phyloP scores from a whole-genome alignment of 2,329 filamentous ascomycete genomes.

The Cryphonectria naterciae region DNA sequence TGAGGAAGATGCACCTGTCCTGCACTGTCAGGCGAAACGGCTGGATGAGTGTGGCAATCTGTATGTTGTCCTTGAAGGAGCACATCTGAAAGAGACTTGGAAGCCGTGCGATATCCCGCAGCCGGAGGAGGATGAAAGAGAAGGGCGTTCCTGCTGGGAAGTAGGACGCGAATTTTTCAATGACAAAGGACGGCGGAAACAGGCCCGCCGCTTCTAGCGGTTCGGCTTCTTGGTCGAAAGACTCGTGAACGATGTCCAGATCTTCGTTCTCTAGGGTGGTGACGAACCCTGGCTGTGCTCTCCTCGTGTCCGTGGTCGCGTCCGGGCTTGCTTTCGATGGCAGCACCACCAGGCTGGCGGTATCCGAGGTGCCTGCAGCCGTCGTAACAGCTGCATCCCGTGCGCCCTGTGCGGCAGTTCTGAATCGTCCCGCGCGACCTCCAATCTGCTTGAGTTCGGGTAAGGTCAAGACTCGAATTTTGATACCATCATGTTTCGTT shows the following conservation, averaged over 20 bases:
- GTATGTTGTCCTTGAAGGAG: slow-evolving; percentile 62
- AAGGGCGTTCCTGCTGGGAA: slow-evolving; percentile 83
- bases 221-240: slow-evolving; percentile 65
- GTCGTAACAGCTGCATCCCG: slow-evolving; percentile 25
- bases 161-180: slow-evolving; percentile 79
- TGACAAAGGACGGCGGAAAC: slow-evolving; percentile 68
- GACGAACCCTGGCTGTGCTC: slow-evolving; percentile 64
- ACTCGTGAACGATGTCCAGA: slow-evolving; percentile 61
- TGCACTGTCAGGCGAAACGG: slow-evolving; percentile 68
- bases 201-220: slow-evolving; percentile 75
- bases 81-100: slow-evolving; percentile 74
- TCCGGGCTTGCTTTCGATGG: slow-evolving; percentile 20
- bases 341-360: background rate
- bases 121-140: slow-evolving; percentile 76
- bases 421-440: slow-evolving; percentile 86
- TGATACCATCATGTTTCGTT: slow-evolving; percentile 69
- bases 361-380: background rate
- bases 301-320: slow-evolving; percentile 26
- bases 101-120: slow-evolving; percentile 70
- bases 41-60: slow-evolving; percentile 76
- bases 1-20: slow-evolving; percentile 77
- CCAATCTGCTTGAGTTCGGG: slow-evolving; percentile 94
- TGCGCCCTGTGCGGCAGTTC: slow-evolving; percentile 65
- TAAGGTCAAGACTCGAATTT: slow-evolving; percentile 62
- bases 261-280: slow-evolving; percentile 78